Base-by-base conservation (phyloP, 148 eudicot genomes). In the Fallopia convolvulus region DNA sequence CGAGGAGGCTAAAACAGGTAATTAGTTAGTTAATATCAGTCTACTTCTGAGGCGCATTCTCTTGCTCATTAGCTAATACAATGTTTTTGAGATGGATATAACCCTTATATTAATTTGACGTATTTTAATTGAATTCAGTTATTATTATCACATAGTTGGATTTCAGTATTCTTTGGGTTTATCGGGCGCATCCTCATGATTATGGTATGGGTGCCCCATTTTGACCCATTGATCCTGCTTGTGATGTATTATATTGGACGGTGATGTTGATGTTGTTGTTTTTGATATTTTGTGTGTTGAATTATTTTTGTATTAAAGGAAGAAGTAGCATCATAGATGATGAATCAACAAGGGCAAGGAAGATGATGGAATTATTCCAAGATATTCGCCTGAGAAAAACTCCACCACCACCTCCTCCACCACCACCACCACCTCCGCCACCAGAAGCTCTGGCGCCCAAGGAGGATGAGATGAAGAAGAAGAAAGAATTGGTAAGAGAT, bases 371-470 rank as follows among this genome's bases (percentile, higher is more conserved):
- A 0, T 65, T 68, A 71, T 72, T 84, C 81, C 84, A 15, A 80
- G 87, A 84, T 75, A 71, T 65, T 83, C 76, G n/a, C 85, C 82
- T 17, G 76, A 74, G 74, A 7, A 44, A 41, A 32, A 23, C 50
- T 49, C 47, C 73, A 5, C 66, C 68, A 8, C 41, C 4, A 32
- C 20, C 78, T 17, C 65, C 12, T 5, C 18, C 23, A 30, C 80
- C 41, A 17, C 2, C 89, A 48, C 79, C 82, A 3, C 72, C 81
- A 48, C 82, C 83, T 6, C 70, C 83, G 5, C 81, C 83, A 39
- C 52, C 60, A 20, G 79, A 21, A 12, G 46, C 66, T 26, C 53
- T 20, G 20, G 72, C 15, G 6, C 72, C 72, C 10, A 46, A 17
- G 72, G 72, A 39, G 46, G 72, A 68, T 68, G 40, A 74, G 12